Conservation (phyloP, 805 yeast species). For the Zygotorulaspora danielsina region DNA sequence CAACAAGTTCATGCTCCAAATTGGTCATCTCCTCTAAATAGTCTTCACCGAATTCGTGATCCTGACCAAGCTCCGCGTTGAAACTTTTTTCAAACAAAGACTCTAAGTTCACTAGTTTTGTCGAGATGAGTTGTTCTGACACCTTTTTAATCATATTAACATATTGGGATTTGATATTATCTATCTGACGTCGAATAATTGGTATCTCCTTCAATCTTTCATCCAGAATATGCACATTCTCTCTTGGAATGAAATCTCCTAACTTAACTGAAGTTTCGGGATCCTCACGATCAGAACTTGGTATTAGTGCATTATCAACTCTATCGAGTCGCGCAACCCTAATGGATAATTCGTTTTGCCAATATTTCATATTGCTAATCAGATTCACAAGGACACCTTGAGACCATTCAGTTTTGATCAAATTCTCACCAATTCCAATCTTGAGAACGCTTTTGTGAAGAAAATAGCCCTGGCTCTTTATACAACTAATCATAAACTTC, state of each 20-base stretch:
- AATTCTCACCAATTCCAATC: conserved; percentile 32
- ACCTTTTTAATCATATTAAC: conserved; percentile 32
- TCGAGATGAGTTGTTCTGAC: conserved; percentile 22
- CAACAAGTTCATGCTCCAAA: conserved; percentile 66
- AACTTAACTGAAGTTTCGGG: conserved; percentile 27
- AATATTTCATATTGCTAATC: conserved; percentile 24
- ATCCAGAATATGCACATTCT: conserved; percentile 29
- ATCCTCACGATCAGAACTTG: conserved; percentile 13
- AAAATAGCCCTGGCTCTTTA: conserved; percentile 45
- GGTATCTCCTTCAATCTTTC: conserved; percentile 36
- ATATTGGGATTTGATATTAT: conserved; percentile 31
- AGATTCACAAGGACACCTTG: conserved; percentile 20
- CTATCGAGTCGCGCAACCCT: conserved; percentile 36
- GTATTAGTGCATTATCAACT: conserved; percentile 36
- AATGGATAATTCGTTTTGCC: conserved; percentile 35
- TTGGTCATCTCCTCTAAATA: conserved; percentile 39
- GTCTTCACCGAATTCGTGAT: conserved; percentile 26
- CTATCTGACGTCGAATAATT: conserved; percentile 27
- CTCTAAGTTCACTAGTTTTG: conserved; percentile 22
- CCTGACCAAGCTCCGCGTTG: conserved; percentile 23
- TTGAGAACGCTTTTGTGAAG: conserved; percentile 33
- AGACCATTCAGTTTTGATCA: conserved; percentile 26
- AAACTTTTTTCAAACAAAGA: conserved; percentile 23
- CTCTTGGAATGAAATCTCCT: conserved; percentile 47
- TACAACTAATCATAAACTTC: conserved; percentile 43